Evolutionary conservation across 441 rosid genomes (phyloP), one percentile per base, ranked within the genome.

Genomic region (Populus hybrid): DNA sequence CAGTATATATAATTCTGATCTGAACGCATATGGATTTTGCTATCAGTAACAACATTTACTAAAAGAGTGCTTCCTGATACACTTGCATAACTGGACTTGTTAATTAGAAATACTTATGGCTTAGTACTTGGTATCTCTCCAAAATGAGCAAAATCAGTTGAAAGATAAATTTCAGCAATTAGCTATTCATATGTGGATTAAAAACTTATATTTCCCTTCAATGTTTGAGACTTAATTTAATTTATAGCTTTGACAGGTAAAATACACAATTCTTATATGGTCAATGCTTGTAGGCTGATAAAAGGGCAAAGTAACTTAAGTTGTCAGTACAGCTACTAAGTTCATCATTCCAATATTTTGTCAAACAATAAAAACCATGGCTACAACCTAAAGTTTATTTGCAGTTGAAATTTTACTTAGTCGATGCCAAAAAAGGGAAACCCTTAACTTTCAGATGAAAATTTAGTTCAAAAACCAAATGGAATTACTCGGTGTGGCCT

Each of bases 401-500:
- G 10, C 11, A 42, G 28, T 23, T 12, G 50, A 36, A 5, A 24
- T 70, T 69, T 24, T 70, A 70, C 9, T 70, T 24, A 9, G 50
- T 38, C 6, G 57, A 11, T 38, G 30, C 24, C 28, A 38, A 1
- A 69, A 34, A 36, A n/a, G 34, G 11, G 24, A 6, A 68, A 68
- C 71, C 16, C 26, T 34, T 7, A 50, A 50, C 59, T 70, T 40
- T 40, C 57, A 6, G 28, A 12, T 6, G 3, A 70, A 69, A 70
- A 70, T 6, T 5, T 7, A 42, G 61, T 70, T 53, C 46, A 26
- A 19, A 7, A 68, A 16, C 21, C 30, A 28, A 59, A 69, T 19
- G 64, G 40, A 64, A 76, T 74, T 74, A 7, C 42, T 9, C 38
- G 59, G 40, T 65, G 65, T 59, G 69, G n/a, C 68, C 64, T 16